Evolutionary conservation across 2,329 filamentous ascomycete species (phyloP).

Genomic region (Penicillium frequentans): DNA sequence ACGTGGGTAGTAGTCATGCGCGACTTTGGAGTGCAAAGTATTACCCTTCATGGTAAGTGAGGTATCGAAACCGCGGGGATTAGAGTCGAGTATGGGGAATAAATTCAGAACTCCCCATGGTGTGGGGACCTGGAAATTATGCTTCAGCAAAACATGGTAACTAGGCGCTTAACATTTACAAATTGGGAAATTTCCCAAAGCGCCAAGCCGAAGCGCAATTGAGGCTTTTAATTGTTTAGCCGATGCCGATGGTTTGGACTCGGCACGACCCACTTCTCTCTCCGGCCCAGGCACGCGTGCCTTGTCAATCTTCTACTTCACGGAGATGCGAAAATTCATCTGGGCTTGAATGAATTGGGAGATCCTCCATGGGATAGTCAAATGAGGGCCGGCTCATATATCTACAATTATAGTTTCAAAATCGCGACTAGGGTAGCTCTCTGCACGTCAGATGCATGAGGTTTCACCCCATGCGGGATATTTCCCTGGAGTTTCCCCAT

Average conservation of each 20-base stretch:
- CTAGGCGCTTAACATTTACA: not conserved
- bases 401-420: not conserved
- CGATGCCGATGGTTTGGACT: conserved; percentile 1
- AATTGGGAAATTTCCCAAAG: not conserved
- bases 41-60: conserved; percentile 8
- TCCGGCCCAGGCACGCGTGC: conserved; percentile 2
- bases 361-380: too few species aligned
- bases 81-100: conserved; percentile 4
- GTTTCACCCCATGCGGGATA: not conserved
- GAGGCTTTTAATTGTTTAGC: conserved; percentile 6
- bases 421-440: not conserved
- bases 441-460: not conserved
- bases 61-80: not conserved
- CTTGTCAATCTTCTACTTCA: not conserved
- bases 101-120: not conserved
- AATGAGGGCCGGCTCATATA: too few species aligned
- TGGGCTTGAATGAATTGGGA: not conserved
- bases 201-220: not conserved
- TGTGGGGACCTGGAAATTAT: not conserved
- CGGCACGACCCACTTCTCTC: conserved; percentile 7
- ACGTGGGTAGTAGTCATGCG: not conserved
- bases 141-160: not conserved
- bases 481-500: not conserved
- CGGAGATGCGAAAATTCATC: not conserved
- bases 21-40: conserved; percentile 1